Base-by-base conservation (phyloP, 2,329 filamentous ascomycete genomes). In the Ophiosphaerella korrae region DNA sequence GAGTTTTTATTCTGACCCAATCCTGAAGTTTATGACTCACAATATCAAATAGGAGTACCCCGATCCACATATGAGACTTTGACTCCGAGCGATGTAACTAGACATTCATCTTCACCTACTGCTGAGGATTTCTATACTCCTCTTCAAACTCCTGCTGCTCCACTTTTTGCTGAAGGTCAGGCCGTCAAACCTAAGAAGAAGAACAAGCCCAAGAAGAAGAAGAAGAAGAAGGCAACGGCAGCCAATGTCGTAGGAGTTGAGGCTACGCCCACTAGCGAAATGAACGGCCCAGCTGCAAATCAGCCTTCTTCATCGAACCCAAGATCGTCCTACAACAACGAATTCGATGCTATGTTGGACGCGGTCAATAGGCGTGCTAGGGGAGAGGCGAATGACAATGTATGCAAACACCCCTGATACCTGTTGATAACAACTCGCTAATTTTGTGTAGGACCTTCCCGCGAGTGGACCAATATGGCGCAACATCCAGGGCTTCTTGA, bases 141-240 rank as follows among this genome's bases (percentile, higher is more conserved):
- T 13, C 24, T 45, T 9, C 45, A 52, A 13, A 50, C 44, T 13
- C 48, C 47, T 18, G 38, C 42, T 23, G 5, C 26, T 14, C 12
- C 42, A 5, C 7, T 24, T 18, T 24, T 37, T 29, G 14, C 34
- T 7, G 32, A 36, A 31, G 31, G 34, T 7, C 48, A 41, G 8
- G 32, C 52, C n/a, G 34, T 48, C 7, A 55, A 55, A 35, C 50
- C 51, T 37, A 62, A 58, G 45, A 66, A 64, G 47, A 66, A 68
- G 52, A 62, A 64, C 40, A 65, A 60, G 12, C 64, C 58, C 37
- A 64, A 62, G 33, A 72, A 70, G 60, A 80, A 79, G 72, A 80
- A 79, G 72, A 80, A 79, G 75, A 61, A 56, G 23, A 32, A n/a
- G 9, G 18, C 29, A 11, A 21, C 34, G 3, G 2, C 38, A 6